phyloP scores from a whole-genome alignment of 192 early-diverging fungal species.

The Coemansia sp. region DNA sequence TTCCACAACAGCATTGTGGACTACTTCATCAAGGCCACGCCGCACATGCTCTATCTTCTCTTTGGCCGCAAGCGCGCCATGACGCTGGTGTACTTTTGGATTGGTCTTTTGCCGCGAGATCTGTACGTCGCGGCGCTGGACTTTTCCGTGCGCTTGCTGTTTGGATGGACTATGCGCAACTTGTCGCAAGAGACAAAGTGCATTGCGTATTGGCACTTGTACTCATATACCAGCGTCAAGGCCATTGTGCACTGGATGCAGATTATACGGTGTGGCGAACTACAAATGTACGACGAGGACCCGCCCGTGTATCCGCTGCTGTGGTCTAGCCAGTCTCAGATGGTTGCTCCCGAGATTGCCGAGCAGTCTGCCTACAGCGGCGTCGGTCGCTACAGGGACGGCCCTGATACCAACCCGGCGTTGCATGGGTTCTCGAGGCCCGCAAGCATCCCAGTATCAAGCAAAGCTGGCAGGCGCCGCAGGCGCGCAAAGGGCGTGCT shows the following conservation, averaged over 20 bases:
- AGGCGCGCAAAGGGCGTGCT: conserved; percentile 65
- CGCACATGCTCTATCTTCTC: conserved; percentile 84
- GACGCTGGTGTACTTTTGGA: conserved; percentile 83
- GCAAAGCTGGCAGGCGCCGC: conserved; percentile 53
- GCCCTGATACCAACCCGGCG: background rate
- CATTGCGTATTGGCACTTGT: conserved; percentile 83
- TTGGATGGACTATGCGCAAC: conserved; percentile 79
- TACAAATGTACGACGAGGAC: conserved; percentile 95
- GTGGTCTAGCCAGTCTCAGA: conserved; percentile 9
- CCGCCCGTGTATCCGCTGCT: conserved; percentile 58
- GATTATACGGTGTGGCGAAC: conserved; percentile 82
- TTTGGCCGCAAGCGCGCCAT: conserved; percentile 88
- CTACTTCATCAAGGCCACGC: conserved; percentile 82
- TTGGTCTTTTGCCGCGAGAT: conserved; percentile 73
- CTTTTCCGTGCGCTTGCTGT: conserved; percentile 69
- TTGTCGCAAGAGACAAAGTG: conserved; percentile 74
- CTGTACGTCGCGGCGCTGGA: conserved; percentile 78
- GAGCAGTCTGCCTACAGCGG: conserved; percentile 5
- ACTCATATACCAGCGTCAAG: conserved; percentile 89
- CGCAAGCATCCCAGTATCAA: conserved; percentile 20
- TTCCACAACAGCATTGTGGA: conserved; percentile 79
- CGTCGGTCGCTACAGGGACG: background rate
- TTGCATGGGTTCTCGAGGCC: conserved; percentile 23
- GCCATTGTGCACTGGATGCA: conserved; percentile 96
- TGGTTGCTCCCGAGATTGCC: background rate